A percentile compares a stretch with the other conserved stretches of the same genome.
Conservation (phyloP, 1,284 basidiomycete genomes). For the Porogramme epimiltina region DNA sequence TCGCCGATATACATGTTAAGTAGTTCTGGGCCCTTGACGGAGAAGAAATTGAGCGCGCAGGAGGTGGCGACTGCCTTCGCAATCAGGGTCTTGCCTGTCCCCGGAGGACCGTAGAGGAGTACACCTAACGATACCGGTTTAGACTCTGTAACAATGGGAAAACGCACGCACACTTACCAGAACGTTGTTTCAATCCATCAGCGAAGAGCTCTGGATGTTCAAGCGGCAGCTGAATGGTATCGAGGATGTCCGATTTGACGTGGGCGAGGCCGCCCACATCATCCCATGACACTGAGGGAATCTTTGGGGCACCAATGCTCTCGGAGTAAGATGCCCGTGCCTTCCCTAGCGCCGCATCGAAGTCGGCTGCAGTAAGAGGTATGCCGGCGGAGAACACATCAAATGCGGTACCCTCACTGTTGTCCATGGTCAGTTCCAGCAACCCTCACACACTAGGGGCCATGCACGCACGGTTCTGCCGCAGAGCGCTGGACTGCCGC, state of each 20-base stretch:
- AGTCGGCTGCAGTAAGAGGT: constrained; percentile 67
- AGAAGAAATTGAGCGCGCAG: constrained; percentile 91
- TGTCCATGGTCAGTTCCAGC: neutral
- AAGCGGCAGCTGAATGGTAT: constrained; percentile 95
- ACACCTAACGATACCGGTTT: constrained; percentile 55
- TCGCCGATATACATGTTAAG: constrained; percentile 99
- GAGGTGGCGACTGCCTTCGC: constrained; percentile 95
- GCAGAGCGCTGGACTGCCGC: constrained; percentile 60
- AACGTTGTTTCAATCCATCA: constrained; percentile 93
- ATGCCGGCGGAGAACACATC: constrained; percentile 49
- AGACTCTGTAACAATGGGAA: neutral
- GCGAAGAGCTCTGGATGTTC: constrained; percentile 94
- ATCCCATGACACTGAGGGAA: constrained; percentile 97
- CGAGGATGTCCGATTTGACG: constrained; percentile 93
- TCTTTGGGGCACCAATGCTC: constrained; percentile 94
- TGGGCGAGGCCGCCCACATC: constrained; percentile 92
- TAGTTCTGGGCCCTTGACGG: constrained; percentile 96
- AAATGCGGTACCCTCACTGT: constrained; percentile 6
- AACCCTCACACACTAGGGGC: neutral
- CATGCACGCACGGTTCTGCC: constrained; percentile 39
- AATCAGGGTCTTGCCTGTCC: constrained; percentile 94
- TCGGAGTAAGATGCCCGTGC: constrained; percentile 86
- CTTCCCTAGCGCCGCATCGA: constrained; percentile 75
- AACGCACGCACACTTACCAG: constrained; percentile 52
- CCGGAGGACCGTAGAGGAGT: constrained; percentile 90